Conservation (phyloP, 2,329 filamentous ascomycete genomes). For the Emergomyces pasteurianus region DNA sequence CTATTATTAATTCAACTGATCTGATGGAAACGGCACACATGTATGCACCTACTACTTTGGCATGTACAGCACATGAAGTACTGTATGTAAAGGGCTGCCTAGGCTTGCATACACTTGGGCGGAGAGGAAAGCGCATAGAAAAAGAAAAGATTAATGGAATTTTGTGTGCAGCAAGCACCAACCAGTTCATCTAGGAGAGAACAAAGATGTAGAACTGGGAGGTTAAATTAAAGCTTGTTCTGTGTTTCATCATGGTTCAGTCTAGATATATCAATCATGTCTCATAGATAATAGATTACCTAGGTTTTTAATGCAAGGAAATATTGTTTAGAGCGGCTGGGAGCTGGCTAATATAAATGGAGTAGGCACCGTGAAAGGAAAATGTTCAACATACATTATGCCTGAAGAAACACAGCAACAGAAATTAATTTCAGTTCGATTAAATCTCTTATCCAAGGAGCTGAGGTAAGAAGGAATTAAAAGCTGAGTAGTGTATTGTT, state of each 20-base stretch:
- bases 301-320: background rate
- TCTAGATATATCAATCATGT: too few relatives aligned
- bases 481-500: background rate
- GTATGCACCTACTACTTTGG: too few relatives aligned
- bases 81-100: background rate
- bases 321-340: background rate
- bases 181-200: background rate
- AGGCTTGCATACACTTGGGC: background rate
- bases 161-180: too few relatives aligned
- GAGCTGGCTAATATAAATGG: background rate
- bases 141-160: too few relatives aligned
- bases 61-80: background rate
- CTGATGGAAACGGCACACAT: too few relatives aligned
- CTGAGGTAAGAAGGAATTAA: background rate
- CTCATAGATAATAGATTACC: background rate
- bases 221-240: background rate
- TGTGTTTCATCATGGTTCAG: background rate
- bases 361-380: background rate
- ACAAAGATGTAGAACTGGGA: background rate
- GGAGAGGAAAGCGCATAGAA: background rate
- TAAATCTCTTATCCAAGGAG: background rate
- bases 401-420: background rate
- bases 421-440: background rate
- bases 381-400: background rate
- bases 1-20: background rate